Evolutionary conservation across 768 basidiomycete species (phyloP).

Genomic region (Daedaleopsis sinensis): DNA sequence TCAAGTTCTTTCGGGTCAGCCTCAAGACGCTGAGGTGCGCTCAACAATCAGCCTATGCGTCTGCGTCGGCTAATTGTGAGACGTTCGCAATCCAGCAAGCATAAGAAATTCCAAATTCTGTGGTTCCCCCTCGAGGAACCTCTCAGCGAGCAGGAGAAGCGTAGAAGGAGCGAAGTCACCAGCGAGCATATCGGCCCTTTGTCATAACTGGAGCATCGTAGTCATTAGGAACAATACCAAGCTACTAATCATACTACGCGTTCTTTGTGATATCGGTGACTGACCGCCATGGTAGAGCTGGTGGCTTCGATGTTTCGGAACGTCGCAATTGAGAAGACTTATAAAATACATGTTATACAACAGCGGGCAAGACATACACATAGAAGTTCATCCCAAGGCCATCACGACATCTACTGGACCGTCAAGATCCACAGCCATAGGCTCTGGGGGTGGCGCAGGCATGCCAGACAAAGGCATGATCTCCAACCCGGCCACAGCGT

Average conservation of each 20-base stretch:
- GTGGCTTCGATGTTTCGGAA: no score
- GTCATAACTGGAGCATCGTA: not conserved
- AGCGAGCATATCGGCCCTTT: conserved; percentile 42
- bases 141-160: conserved; percentile 55
- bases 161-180: conserved; percentile 51
- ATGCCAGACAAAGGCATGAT: conserved; percentile 44
- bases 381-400: conserved; percentile 38
- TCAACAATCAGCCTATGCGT: not conserved
- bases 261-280: no score
- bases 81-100: not conserved
- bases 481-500: conserved; percentile 74
- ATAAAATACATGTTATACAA: no score
- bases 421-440: conserved; percentile 9
- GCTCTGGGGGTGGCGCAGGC: not conserved
- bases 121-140: conserved; percentile 76
- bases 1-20: conserved; percentile 55
- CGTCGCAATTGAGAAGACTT: no score
- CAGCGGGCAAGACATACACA: no score
- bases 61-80: not conserved
- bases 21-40: conserved; percentile 42
- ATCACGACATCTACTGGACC: conserved; percentile 49
- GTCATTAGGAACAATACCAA: not conserved
- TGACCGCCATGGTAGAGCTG: no score
- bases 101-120: conserved; percentile 77
- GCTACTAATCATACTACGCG: no score